phyloP scores from a whole-genome alignment of 768 basidiomycete species.

The Mycena amicta region DNA sequence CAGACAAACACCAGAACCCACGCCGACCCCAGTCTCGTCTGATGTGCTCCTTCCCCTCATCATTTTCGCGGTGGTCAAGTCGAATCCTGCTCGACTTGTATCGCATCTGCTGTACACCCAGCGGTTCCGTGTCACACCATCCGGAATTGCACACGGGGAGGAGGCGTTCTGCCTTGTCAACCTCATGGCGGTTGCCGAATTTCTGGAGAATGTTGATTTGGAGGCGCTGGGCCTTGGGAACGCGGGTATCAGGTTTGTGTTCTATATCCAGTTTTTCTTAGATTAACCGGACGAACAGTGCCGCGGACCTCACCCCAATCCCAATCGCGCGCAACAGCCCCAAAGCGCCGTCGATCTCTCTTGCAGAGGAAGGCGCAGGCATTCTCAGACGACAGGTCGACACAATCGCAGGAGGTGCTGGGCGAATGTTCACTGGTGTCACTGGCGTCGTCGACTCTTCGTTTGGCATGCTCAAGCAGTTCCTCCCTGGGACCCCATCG shows the following conservation, averaged over 20 bases:
- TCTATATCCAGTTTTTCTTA: not conserved
- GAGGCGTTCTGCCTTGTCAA: slow-evolving; percentile 94
- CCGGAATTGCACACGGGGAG: slow-evolving; percentile 62
- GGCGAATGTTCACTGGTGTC: slow-evolving; percentile 77
- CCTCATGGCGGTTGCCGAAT: slow-evolving; percentile 93
- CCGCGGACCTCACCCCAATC: slow-evolving; percentile 81
- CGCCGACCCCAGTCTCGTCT: slow-evolving; percentile 47
- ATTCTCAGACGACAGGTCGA: slow-evolving; percentile 81
- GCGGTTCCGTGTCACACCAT: slow-evolving; percentile 45
- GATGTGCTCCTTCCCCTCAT: slow-evolving; percentile 92
- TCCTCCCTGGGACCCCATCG: slow-evolving; percentile 56
- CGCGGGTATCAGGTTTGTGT: slow-evolving; percentile 60
- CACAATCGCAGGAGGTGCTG: slow-evolving; percentile 79
- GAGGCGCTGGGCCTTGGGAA: slow-evolving; percentile 64
- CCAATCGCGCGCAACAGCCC: slow-evolving; percentile 61
- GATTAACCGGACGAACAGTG: slow-evolving; percentile 41
- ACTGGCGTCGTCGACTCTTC: slow-evolving; percentile 89
- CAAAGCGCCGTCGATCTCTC: slow-evolving; percentile 42
- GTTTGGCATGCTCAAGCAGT: slow-evolving; percentile 81
- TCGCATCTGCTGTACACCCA: slow-evolving; percentile 69
- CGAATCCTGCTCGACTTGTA: slow-evolving; percentile 83
- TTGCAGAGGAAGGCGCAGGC: slow-evolving; percentile 49
- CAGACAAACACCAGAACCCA: slow-evolving; percentile 19
- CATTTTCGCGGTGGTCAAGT: slow-evolving; percentile 92
- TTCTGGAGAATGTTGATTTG: slow-evolving; percentile 92